Conservation (phyloP, 176 grass and related monocot genomes). For the Tillandsia leiboldiana region DNA sequence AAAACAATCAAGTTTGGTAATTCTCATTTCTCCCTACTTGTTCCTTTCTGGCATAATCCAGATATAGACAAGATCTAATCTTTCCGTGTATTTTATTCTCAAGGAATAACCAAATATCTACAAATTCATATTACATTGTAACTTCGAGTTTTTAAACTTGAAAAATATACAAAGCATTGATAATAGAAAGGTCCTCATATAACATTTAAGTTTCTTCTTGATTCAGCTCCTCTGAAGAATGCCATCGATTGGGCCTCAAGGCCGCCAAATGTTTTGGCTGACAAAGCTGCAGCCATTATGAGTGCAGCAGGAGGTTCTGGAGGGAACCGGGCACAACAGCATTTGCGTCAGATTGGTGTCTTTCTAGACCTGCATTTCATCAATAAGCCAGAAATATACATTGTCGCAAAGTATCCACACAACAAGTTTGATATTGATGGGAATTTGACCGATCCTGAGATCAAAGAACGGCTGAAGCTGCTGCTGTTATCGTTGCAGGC, state of each 20-base stretch:
- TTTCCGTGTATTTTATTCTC: too few species aligned
- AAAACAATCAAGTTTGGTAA: too few species aligned
- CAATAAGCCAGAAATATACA: slow-evolving; percentile 61
- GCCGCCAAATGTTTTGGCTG: slow-evolving; percentile 40
- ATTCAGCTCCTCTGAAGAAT: slow-evolving; percentile 64
- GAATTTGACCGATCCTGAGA: slow-evolving; percentile 42
- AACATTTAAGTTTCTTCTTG: not conserved
- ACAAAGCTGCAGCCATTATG: slow-evolving; percentile 50
- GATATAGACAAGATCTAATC: too few species aligned
- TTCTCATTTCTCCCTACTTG: too few species aligned
- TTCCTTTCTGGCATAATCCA: too few species aligned
- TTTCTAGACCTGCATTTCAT: slow-evolving; percentile 78
- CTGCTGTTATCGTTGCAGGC: slow-evolving; percentile 42
- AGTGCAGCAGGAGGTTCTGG: slow-evolving; percentile 57
- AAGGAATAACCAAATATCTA: too few species aligned
- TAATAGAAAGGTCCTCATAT: too few species aligned
- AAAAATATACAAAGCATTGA: too few species aligned
- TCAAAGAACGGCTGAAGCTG: slow-evolving; percentile 37
- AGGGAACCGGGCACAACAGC: slow-evolving; percentile 50
- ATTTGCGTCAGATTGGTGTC: slow-evolving; percentile 65
- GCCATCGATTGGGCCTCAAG: slow-evolving; percentile 81
- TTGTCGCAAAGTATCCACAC: slow-evolving; percentile 19
- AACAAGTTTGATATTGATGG: slow-evolving; percentile 60
- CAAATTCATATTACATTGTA: too few species aligned
- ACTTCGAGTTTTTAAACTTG: too few species aligned